Base-by-base conservation (phyloP, 257 asterid species). In the Eucommia ulmoides region DNA sequence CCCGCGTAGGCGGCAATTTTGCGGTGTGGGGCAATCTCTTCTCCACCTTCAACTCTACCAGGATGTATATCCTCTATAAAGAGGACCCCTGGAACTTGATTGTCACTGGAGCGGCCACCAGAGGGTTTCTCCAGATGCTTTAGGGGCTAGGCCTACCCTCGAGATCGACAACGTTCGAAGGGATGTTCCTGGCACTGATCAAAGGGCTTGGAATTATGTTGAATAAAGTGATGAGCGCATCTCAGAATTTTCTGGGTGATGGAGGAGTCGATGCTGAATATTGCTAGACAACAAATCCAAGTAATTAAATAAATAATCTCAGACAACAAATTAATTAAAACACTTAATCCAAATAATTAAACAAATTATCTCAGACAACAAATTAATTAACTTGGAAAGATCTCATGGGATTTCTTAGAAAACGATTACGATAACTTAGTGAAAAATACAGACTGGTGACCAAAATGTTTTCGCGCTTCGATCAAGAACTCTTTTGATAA, bases 71-170 rank as follows among this genome's bases (percentile, higher is more conserved):
- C 5, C 59, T 68, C 8, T 68, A 60, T 25, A 69, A 65, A 35
- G 75, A 69, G 26, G 72, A 69, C 35, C 68, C 75, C 3, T 69
- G 72, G 75, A 69, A 69, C 61, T 69, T 68, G 1, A 69, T 69
- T 22, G 2, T 65, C 23, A 24, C 72, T n/a, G 72, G 75, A 16
- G 68, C 71, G 17, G 68, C 67, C 19, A 64, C 75, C 1, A 65
- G 75, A 1, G 72, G 72, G 11, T 46, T 64, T 45, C 68, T 69
- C 11, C 55, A 51, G 11, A 50, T 69, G 65, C 55, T 68, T 3
- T 65, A 64, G 50, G 75, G 72, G 9, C 24, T 69, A 0, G 22
- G 58, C 7, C 20, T 56, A 0, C 53, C 75, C 7, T 48, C 67
- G 0, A 41, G 74, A 14, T 46, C 71, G 3, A 65, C 77, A 9